Evolutionary conservation across 139 green algal genomes (phyloP).

Genomic region (Nannochloris sp.): DNA sequence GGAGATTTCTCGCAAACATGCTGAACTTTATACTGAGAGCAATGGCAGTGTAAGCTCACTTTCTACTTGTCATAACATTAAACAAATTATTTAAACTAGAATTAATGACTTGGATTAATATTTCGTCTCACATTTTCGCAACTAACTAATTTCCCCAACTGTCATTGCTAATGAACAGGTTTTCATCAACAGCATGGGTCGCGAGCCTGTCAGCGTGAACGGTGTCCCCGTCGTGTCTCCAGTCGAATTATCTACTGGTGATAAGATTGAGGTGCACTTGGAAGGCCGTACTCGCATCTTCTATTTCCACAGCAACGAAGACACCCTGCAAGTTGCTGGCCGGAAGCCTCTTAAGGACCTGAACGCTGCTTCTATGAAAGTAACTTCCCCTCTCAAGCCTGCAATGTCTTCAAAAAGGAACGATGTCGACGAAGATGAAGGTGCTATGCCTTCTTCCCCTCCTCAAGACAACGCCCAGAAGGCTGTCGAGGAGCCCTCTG

Average conservation of each 20-base stretch:
- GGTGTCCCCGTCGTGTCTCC: slow-evolving; percentile 14
- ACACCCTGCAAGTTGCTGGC: slow-evolving; percentile 20
- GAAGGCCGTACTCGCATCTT: slow-evolving; percentile 31
- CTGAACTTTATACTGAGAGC: slow-evolving; percentile 30
- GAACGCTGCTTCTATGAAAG: too few relatives aligned
- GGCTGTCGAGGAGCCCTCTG: neutral
- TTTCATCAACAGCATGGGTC: slow-evolving; percentile 31
- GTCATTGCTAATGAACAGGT: slow-evolving; percentile 10
- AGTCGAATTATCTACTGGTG: slow-evolving; percentile 27
- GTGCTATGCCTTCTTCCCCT: neutral
- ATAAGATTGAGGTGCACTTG: slow-evolving; percentile 40
- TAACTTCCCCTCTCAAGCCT: too few relatives aligned
- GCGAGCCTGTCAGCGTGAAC: slow-evolving; percentile 33
- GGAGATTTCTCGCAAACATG: slow-evolving; percentile 36
- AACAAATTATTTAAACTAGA: neutral
- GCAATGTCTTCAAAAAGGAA: neutral
- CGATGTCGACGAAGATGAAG: too few relatives aligned
- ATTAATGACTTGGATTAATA: too few relatives aligned
- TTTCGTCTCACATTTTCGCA: neutral
- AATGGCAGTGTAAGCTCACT: slow-evolving; percentile 8
- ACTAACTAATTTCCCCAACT: neutral
- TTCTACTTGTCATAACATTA: neutral
- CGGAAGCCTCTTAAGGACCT: slow-evolving; percentile 1
- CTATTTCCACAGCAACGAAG: slow-evolving; percentile 29
- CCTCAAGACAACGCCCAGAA: neutral